Base-by-base conservation (phyloP, 306 rosid species). In the Pterocarpus santalinus region DNA sequence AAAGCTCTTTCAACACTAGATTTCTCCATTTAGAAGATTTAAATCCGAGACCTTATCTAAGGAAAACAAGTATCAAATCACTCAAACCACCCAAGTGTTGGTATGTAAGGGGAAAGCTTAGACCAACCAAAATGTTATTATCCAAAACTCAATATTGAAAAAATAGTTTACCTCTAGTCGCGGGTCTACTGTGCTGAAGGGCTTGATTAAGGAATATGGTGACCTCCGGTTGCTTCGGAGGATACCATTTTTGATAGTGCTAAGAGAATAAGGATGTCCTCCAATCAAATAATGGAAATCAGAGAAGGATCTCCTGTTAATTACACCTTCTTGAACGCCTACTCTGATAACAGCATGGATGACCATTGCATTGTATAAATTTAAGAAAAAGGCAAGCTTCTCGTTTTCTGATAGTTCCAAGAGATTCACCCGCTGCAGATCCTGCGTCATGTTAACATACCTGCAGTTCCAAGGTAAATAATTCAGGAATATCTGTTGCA, bases 301-400 rank as follows among this genome's bases (percentile, higher is more conserved):
- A 16, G 95, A 86, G 82, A 82, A 91, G 84, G 90, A 88, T 83
- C 87, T 91, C 78, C 95, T 88, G 53, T 91, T 94, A 34, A 93
- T 86, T 33, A 86, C 69, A 61, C 93, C 90, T 75, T 93, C 93
- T 60, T 90, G 89, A 57, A 84, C 80, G 72, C 99, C 98, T 43
- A 87, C 80, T 77, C 91, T 89, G 34, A 89, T 93, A 35, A 90
- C 65, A 3, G 94, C 98, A 85, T 95, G 97, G 74, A 95, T 81
- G 14, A 90, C 92, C 96, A 95, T 95, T 38, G 98, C 97, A 86
- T 95, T 95, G 82, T 91, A 89, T 81, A 95, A 75, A 87, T 95
- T 93, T 77, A 95, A 63, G 90, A 93, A 95, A 84, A 91, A 89
- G 9, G 99, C 91, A 15, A 93, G 88, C 77, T 82, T 91, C 88